These are phyloP conservation scores for Globisporangium recalcitrans DNA, from an alignment of 352 stramenopile genomes.

Conservation along the genomic window DNA sequence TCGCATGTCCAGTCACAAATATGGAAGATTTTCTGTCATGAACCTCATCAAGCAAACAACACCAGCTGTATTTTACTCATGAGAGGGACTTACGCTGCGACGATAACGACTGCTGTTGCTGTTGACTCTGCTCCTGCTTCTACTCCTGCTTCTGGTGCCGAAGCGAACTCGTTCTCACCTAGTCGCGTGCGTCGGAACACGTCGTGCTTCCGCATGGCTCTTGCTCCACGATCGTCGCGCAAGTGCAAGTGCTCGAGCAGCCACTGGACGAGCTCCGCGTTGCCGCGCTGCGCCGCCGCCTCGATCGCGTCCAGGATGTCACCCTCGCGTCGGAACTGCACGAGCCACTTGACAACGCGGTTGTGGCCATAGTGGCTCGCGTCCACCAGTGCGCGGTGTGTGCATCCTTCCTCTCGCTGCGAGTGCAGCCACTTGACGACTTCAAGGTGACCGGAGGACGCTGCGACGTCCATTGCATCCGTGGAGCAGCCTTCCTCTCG, in stretches of 20 bases:
- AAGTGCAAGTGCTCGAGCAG: conserved; percentile 19
- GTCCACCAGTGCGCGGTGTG: conserved; percentile 48
- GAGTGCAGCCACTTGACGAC: conserved; percentile 28
- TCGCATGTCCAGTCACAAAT: not conserved
- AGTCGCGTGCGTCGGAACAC: not conserved
- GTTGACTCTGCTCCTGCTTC: not conserved
- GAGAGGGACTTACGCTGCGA: not conserved
- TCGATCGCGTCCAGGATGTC: conserved; percentile 23
- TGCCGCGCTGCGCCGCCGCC: conserved; percentile 15
- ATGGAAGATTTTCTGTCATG: not conserved
- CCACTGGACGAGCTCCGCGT: conserved; percentile 19
- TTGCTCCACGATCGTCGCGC: not conserved
- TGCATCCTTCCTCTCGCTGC: conserved; percentile 56
- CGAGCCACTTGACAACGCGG: conserved; percentile 46
- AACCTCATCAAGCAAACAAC: no score
- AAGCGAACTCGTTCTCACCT: not conserved
- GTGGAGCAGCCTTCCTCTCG: conserved; percentile 31
- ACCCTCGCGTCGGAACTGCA: conserved; percentile 33
- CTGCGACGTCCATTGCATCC: conserved; percentile 33
- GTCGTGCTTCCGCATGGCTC: not conserved
- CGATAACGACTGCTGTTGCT: not conserved
- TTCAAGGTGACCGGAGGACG: conserved; percentile 23
- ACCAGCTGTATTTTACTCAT: not conserved
- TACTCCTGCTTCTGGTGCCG: not conserved
- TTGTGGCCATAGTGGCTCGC: conserved; percentile 43